Base-by-base conservation (phyloP, 192 early-diverging fungal species). In the Kickxella alabastrina region DNA sequence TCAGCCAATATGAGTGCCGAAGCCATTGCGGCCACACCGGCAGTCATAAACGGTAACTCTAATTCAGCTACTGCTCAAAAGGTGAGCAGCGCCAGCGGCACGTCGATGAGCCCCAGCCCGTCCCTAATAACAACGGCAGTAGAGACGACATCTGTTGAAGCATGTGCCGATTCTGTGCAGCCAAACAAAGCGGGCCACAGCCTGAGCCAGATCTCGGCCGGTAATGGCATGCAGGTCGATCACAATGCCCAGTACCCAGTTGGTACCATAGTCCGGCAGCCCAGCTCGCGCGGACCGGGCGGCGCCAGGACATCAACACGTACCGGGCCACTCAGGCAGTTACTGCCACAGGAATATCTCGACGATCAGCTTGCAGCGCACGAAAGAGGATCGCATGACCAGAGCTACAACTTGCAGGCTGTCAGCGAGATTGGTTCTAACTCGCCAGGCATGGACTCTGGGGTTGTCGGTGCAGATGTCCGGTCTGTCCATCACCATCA, bases 221-320 rank as follows among this genome's bases (percentile, higher is more conserved):
- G 29, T 3, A 43, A 13, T 23, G 51, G 47, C 13, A 54, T 62
- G 59, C 59, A 62, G 29, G 51, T 54, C n/a, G 50, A 62, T 31
- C 44, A 23, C 42, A 32, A 52, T 3, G 21, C 24, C 24, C 42
- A 54, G 31, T 43, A 62, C 31, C 28, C 51, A 0, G 37, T 42
- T 6, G 25, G 24, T 4, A 13, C 34, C 7, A 48, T 18, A 15
- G 19, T 17, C 31, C 6, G n/a, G n/a, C n/a, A 18, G 2, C 2
- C 12, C 7, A 15, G 21, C 22, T 36, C 42, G 25, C 14, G 35
- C 12, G 43, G n/a, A 7, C 35, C 28, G 13, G 24, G 31, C 24
- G 25, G 4, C 24, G 43, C 3, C 14, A 10, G 24, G 25, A 26
- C 43, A 23, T 14, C 43, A 2, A 24, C 43, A 26, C 21, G 21